phyloP scores from a whole-genome alignment of 192 early-diverging fungal genomes.

The Backusella parvicylindrica region DNA sequence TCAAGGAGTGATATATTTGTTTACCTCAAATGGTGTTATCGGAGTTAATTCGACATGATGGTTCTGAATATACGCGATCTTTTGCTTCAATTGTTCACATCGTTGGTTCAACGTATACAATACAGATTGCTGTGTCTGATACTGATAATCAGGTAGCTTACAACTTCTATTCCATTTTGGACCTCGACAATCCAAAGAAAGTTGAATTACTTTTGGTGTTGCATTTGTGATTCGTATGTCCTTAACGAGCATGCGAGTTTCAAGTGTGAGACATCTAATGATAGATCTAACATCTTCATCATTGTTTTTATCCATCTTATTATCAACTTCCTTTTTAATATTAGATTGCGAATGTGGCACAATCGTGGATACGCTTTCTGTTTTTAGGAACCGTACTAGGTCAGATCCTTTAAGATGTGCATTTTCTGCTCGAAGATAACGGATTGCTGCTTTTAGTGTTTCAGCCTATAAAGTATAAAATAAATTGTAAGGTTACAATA shows the following conservation, averaged over 20 bases:
- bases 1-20: background rate
- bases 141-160: conserved; percentile 48
- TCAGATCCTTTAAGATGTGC: conserved; percentile 68
- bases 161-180: conserved; percentile 46
- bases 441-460: conserved; percentile 68
- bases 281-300: background rate
- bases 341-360: background rate
- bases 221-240: conserved; percentile 44
- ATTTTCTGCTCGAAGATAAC: conserved; percentile 80
- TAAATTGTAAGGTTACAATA: background rate
- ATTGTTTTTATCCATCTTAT: background rate
- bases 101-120: conserved; percentile 50
- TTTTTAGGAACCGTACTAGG: conserved; percentile 38
- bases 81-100: conserved; percentile 41
- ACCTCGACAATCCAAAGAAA: conserved; percentile 26
- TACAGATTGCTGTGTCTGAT: conserved; percentile 51
- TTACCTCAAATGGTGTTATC: background rate
- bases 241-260: conserved; percentile 46
- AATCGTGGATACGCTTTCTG: conserved; percentile 16
- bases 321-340: conserved; percentile 1
- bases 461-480: no score
- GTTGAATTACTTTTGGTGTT: conserved; percentile 46
- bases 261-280: conserved; percentile 40
- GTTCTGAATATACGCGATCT: conserved; percentile 10
- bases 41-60: background rate